Base-by-base conservation (phyloP, 2,329 filamentous ascomycete species). In the Penicillium sp. region DNA sequence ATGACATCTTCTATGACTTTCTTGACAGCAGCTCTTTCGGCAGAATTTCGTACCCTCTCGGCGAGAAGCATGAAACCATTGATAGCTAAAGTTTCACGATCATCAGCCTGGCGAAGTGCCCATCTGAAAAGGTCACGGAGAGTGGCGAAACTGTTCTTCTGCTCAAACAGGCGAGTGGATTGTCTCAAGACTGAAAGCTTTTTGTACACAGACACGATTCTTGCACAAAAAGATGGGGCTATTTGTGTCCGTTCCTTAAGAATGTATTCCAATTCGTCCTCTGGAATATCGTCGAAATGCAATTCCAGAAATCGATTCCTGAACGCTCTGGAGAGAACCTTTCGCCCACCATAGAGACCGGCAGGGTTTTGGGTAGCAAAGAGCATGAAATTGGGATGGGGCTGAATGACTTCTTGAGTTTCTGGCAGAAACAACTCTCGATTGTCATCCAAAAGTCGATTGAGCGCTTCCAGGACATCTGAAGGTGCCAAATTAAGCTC, bases 291-390 rank as follows among this genome's bases (percentile, higher is more conserved):
- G 64, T 97, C 94, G 66, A 96, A 97, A 71, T 99, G 94, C 4
- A 99, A 79, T 72, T 99, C 94, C 3, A 99, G 81, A 66, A 99
- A 99, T 66, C 94, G 85, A 71, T 99, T 99, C 55, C 95, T 86
- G 74, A 99, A 99, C 1, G 94, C 94, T 43, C 95, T 84, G 1
- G 94, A 97, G 7, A 99, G 79, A 0, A 90, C 86, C 69, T 99
- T 99, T 64, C 94, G 84, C 16, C 94, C 94, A 58, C 95, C 95
- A 65, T 99, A 99, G 1, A 99, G 77, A 35, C 94, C 94, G 21
- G 95, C 89, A 0, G 94, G 94, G 64, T 99, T 99, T 68, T 99
- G 94, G 0, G 94, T 99, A 1, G 94, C 94, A 67, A 99, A 99
- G 0, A 99, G 83, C 84, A 97, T 96, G 71, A 99, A 99, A 64